Evolutionary conservation across 306 rosid species (phyloP).

Genomic region (Adenanthera pavonina): DNA sequence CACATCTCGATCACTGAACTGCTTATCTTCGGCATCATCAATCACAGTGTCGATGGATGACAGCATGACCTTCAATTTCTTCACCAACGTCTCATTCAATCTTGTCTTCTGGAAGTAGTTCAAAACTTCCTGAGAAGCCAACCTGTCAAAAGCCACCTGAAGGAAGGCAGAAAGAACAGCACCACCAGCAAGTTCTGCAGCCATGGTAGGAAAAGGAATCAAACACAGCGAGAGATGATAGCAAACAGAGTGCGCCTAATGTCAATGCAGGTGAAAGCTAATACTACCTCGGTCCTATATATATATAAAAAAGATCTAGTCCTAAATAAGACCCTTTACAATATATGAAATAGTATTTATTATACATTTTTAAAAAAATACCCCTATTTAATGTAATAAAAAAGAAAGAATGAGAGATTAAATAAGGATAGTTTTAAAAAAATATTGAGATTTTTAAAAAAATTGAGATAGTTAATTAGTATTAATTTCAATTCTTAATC

Average conservation of each 20-base stretch:
- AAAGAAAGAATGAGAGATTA: no score
- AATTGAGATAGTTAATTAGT: no score
- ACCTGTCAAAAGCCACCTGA: neutral
- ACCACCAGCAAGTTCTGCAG: conserved; percentile 21
- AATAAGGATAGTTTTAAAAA: no score
- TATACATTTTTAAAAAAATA: no score
- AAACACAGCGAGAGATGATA: neutral
- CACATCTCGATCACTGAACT: neutral
- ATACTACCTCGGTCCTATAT: no score
- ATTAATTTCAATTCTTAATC: no score
- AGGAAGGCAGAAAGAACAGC: conserved; percentile 34
- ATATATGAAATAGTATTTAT: no score
- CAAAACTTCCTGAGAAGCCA: neutral
- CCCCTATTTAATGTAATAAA: no score
- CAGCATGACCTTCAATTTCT: neutral
- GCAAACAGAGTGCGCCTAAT: neutral
- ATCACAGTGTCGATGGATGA: neutral
- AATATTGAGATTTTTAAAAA: no score
- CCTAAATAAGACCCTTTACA: no score
- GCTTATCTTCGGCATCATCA: neutral
- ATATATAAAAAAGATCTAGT: no score
- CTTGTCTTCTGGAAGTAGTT: neutral
- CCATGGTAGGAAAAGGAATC: conserved; percentile 10
- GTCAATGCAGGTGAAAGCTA: no score
- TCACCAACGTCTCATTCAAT: neutral